Base-by-base conservation (phyloP, 2,329 filamentous ascomycete species). In the Cryphonectria naterciae region DNA sequence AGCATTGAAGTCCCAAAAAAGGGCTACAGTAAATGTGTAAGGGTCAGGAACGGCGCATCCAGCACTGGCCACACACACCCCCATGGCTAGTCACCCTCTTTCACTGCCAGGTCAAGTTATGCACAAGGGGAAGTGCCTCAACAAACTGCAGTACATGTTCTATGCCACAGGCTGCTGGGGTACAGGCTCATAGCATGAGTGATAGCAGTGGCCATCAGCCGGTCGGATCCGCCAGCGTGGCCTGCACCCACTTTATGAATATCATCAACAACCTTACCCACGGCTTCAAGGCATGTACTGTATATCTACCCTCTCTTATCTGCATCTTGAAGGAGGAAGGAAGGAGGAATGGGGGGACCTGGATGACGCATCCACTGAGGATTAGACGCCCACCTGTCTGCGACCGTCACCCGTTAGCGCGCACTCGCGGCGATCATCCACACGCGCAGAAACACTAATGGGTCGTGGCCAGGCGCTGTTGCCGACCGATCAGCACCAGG, bases 401-500 rank as follows among this genome's bases (percentile, higher is more conserved):
- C 25, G 60, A 32, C 41, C 28, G 65, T 15, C 32, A 28, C 61
- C 37, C 28, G 22, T 37, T 35, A 56, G 61, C 68, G 13, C 25
- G 32, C 46, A 56, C 37, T 22, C 5, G 43, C 41, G 52, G 65
- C 41, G 68, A 49, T 63, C 22, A 65, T 58, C 54, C 28, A 19
- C 46, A 49, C 46, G 49, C 35, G 46, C 54, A 43, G n/a, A 58
- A 32, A n/a, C 25, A 19, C 5, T 58, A 28, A 32, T 32, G 28
- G 25, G 28, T 35, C 54, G 15, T 58, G 15, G 54, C 54, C 54
- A 58, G 25, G 54, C 54, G 41, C 46, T 41, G 37, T 25, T n/a
- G 52, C 67, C 39, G 61, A 69, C 39, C n/a, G 61, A 64, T 64
- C 61, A 28, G 61, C 37, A 64, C 43, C 61, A 64, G 32, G 35